A percentile compares a stretch with the other conserved stretches of the same genome.
These are phyloP conservation scores for Penicillium atrosanguineum DNA, from an alignment of 495 filamentous ascomycete species.

Conservation along the genomic window DNA sequence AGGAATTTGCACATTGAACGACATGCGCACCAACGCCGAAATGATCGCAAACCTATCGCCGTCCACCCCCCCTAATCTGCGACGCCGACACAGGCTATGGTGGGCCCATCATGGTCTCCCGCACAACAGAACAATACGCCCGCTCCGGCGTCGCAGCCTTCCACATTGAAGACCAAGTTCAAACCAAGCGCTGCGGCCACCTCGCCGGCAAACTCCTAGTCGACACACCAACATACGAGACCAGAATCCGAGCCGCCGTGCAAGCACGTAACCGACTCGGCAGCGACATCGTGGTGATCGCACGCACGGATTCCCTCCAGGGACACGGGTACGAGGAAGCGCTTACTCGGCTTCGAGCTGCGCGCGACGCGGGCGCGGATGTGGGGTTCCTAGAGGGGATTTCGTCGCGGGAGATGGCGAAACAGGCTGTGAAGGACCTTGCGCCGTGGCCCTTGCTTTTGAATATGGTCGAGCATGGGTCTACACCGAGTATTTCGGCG, in stretches of 20 bases:
- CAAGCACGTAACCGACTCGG: conserved; percentile 48
- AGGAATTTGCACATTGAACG: conserved; percentile 53
- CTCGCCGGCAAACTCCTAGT: conserved; percentile 64
- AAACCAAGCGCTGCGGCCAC: conserved; percentile 66
- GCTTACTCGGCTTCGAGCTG: conserved; percentile 52
- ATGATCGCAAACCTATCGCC: conserved; percentile 43
- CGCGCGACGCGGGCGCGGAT: conserved; percentile 59
- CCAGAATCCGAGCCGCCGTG: conserved; percentile 57
- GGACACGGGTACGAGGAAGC: conserved; percentile 61
- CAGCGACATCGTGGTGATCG: conserved; percentile 66
- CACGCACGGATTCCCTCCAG: conserved; percentile 65
- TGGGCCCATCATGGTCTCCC: conserved; percentile 61
- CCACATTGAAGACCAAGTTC: conserved; percentile 72
- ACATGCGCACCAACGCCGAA: conserved; percentile 45
- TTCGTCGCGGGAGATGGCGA: conserved; percentile 36
- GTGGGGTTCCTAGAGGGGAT: conserved; percentile 58
- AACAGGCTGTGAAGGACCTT: conserved; percentile 46
- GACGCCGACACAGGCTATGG: conserved; percentile 71
- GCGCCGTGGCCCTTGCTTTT: conserved; percentile 59
- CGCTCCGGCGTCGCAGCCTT: conserved; percentile 65
- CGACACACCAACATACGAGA: conserved; percentile 46
- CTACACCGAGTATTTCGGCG: conserved; percentile 57
- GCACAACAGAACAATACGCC: conserved; percentile 62
- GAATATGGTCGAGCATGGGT: conserved; percentile 66
- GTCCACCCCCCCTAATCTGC: conserved; percentile 59